Evolutionary conservation across 2,329 filamentous ascomycete genomes (phyloP).

Genomic region (Fusarium virguliforme): DNA sequence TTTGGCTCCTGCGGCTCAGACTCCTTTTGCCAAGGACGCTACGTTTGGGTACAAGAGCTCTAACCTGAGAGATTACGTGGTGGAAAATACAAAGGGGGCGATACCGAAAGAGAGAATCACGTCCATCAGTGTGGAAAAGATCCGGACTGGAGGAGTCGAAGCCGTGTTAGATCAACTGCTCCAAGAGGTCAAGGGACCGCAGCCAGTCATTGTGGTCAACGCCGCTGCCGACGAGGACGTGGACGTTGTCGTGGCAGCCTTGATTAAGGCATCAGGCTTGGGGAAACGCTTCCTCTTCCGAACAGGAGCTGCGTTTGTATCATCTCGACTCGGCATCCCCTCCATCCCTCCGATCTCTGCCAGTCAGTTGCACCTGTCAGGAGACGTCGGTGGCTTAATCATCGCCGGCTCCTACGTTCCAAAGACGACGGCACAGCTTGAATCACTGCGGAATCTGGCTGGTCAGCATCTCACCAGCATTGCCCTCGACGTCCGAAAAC

Average conservation of each 20-base stretch:
- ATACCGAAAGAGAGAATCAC: slow-evolving; percentile 59
- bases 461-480: slow-evolving; percentile 62
- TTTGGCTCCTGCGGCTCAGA: slow-evolving; percentile 62
- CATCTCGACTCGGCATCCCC: slow-evolving; percentile 67
- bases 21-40: slow-evolving; percentile 71
- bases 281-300: slow-evolving; percentile 59
- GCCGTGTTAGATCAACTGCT: slow-evolving; percentile 61
- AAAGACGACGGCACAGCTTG: slow-evolving; percentile 71
- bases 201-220: slow-evolving; percentile 66
- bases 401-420: slow-evolving; percentile 73
- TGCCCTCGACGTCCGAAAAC: slow-evolving; percentile 64
- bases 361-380: slow-evolving; percentile 58
- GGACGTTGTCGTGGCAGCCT: slow-evolving; percentile 68
- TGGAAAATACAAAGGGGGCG: slow-evolving; percentile 66
- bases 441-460: slow-evolving; percentile 58
- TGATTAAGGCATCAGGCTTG: slow-evolving; percentile 57
- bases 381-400: slow-evolving; percentile 65
- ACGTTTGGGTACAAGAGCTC: slow-evolving; percentile 72
- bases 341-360: slow-evolving; percentile 67
- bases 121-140: slow-evolving; percentile 64
- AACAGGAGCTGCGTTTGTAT: slow-evolving; percentile 62
- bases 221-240: slow-evolving; percentile 70
- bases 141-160: slow-evolving; percentile 63
- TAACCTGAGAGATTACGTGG: slow-evolving; percentile 63
- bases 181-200: slow-evolving; percentile 48